Conservation (phyloP, 495 filamentous ascomycete genomes). For the Parmelia sp. region DNA sequence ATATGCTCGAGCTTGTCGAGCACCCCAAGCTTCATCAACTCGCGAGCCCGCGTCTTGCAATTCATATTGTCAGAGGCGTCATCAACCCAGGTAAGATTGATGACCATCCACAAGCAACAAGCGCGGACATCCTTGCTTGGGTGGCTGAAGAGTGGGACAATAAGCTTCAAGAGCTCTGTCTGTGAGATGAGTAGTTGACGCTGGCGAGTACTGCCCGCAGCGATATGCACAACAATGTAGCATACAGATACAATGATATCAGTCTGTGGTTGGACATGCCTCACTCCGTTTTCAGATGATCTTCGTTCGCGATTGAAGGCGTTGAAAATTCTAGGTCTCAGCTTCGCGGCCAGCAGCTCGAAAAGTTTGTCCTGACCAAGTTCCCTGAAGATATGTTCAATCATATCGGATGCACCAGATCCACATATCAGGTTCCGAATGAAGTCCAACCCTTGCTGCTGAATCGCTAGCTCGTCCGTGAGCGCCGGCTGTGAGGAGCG, state of each 20-base stretch:
- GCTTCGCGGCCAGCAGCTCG: conserved; percentile 65
- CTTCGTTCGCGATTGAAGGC: conserved; percentile 32
- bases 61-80: conserved; percentile 55
- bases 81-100: conserved; percentile 77
- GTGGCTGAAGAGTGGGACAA: conserved; percentile 59
- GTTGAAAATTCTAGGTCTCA: conserved; percentile 51
- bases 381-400: conserved; percentile 69
- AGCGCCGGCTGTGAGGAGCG: conserved; percentile 43
- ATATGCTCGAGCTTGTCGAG: conserved; percentile 57
- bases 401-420: conserved; percentile 61
- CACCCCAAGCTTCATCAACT: conserved; percentile 67
- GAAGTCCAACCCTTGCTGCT: conserved; percentile 83
- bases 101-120: conserved; percentile 72
- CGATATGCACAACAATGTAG: conserved; percentile 77
- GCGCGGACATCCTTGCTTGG: conserved; percentile 61
- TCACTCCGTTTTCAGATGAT: conserved; percentile 19
- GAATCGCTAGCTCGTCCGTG: conserved; percentile 74
- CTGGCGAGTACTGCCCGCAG: conserved; percentile 69
- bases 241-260: conserved; percentile 71
- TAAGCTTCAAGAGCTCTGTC: conserved; percentile 43
- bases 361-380: conserved; percentile 73
- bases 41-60: conserved; percentile 56
- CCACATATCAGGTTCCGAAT: conserved; percentile 84
- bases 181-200: conserved; percentile 69
- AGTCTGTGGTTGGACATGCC: conserved; percentile 47